Evolutionary conservation across 176 grass and related monocot genomes (phyloP).

Genomic region (Microstegium vimineum): DNA sequence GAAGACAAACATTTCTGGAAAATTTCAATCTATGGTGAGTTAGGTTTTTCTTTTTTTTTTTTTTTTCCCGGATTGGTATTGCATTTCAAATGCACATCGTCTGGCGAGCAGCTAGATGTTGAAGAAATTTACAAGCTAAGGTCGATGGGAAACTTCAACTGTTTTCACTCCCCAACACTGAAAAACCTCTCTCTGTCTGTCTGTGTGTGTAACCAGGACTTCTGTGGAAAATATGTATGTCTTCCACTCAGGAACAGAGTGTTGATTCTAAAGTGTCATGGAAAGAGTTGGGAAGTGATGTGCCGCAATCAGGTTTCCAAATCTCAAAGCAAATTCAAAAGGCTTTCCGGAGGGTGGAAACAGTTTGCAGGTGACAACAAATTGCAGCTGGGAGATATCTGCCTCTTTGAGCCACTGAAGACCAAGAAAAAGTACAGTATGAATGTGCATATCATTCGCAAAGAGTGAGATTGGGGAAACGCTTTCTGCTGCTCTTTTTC

Average conservation of each 20-base stretch:
- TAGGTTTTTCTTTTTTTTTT: neutral
- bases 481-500: neutral
- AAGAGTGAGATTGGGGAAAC: neutral
- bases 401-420: constrained; percentile 33
- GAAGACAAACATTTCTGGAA: neutral
- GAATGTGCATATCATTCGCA: constrained; percentile 25
- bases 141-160: neutral
- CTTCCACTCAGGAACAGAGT: neutral
- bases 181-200: neutral
- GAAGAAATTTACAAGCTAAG: neutral
- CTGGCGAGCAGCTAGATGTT: neutral
- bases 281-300: constrained; percentile 11
- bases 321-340: neutral
- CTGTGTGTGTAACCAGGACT: neutral
- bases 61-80: neutral
- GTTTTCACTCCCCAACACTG: neutral
- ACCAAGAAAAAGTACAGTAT: constrained; percentile 1
- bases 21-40: neutral
- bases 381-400: constrained; percentile 37
- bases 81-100: neutral
- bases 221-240: neutral
- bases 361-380: constrained; percentile 28
- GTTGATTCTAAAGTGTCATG: neutral
- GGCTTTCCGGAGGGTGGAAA: neutral
- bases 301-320: neutral